Base-by-base conservation (phyloP, 768 basidiomycete species). In the Podaxis pistillaris region DNA sequence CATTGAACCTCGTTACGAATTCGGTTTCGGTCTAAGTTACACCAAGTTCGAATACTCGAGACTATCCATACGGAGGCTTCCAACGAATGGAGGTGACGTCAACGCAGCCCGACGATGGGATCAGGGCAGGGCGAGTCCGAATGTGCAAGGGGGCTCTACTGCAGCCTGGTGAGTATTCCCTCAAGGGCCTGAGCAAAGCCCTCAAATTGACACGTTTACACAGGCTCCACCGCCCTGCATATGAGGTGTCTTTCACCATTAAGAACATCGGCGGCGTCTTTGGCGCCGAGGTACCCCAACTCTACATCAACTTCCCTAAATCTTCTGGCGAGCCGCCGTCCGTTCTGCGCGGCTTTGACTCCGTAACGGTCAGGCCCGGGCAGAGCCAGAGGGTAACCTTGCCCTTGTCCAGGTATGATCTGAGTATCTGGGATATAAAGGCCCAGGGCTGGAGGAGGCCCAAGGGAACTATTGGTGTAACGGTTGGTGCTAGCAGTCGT, bases 21-120 rank as follows among this genome's bases (percentile, higher is more conserved):
- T 98, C 71, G 95, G 95, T 4, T 96, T 87, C 70, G 95, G 95
- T 0, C 72, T 96, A 69, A 90, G 87, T 60, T 98, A 97, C 77
- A 90, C 95, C 41, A 82, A 75, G 1, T 98, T 96, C 72, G 73
- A 82, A 36, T 96, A 93, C 72, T 84, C 80, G 47, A 75, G 81
- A 36, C 75, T 95, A 11, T 66, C 77, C 2, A 74, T 91, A 37
- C 70, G 70, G 15, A 75, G 78, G 59, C 71, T 89, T 3, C 58
- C 69, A 8, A 62, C 66, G 17, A 75, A 73, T 2, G 73, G 77
- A 11, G 73, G 79, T 19, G 69, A 80, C 0, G 73, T 74, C 9
- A 71, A 75, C 28, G 73, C 81, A 60, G 74, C 79, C 46, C 62
- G 58, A 1, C 77, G 76, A 26, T 91, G 90, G 90, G 85, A 83